These are phyloP conservation scores for Trichoderma afroharzianum DNA, from an alignment of 2,329 filamentous ascomycete genomes.

Conservation along the genomic window DNA sequence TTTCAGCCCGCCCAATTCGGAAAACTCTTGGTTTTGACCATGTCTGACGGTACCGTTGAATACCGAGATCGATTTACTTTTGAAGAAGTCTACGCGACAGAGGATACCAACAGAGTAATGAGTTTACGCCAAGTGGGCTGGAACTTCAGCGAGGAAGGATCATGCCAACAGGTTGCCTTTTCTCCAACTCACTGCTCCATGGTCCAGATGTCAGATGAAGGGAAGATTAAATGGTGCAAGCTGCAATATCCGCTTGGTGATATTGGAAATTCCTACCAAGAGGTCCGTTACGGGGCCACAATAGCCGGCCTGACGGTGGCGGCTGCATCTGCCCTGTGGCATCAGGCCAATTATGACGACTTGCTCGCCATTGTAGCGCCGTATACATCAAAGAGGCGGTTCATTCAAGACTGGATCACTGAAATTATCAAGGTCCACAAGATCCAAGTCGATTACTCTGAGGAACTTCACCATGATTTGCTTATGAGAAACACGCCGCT, in stretches of 20 bases:
- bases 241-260: slow-evolving; percentile 49
- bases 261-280: slow-evolving; percentile 45
- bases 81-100: slow-evolving; percentile 61
- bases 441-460: slow-evolving; percentile 75
- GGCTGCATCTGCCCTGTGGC: slow-evolving; percentile 43
- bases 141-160: slow-evolving; percentile 60
- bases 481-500: slow-evolving; percentile 70
- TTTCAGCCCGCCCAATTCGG: slow-evolving; percentile 67
- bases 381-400: slow-evolving; percentile 37
- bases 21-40: slow-evolving; percentile 67
- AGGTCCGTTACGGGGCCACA: slow-evolving; percentile 54
- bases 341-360: slow-evolving; percentile 61
- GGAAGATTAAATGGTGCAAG: slow-evolving; percentile 56
- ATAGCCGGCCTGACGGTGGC: slow-evolving; percentile 59
- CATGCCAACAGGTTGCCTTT: slow-evolving; percentile 59
- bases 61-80: slow-evolving; percentile 75
- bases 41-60: slow-evolving; percentile 77
- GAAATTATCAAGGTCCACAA: slow-evolving; percentile 68
- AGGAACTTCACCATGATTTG: slow-evolving; percentile 67
- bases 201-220: slow-evolving; percentile 56
- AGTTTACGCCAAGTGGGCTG: slow-evolving; percentile 77
- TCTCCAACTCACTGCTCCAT: slow-evolving; percentile 60
- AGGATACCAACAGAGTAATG: slow-evolving; percentile 61
- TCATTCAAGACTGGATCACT: slow-evolving; percentile 59
- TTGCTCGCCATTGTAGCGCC: slow-evolving; percentile 65